Percentiles rank a stretch among this genome's conserved stretches.
Conservation (phyloP, 2,329 filamentous ascomycete genomes). For the Penicillium sp. region DNA sequence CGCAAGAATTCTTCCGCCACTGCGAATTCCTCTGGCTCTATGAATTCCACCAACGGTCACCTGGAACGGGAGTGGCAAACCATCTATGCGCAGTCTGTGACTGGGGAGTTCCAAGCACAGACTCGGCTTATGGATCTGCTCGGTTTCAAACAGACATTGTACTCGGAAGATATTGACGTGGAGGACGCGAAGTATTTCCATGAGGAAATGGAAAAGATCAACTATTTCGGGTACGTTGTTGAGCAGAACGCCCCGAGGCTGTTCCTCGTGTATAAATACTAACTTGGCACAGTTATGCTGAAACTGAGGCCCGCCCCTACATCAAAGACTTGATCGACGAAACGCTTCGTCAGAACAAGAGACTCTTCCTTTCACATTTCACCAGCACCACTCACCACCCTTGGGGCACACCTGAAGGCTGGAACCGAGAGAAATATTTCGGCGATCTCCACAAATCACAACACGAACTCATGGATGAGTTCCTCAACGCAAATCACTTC, state of each 20-base stretch:
- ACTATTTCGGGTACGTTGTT: slow-evolving; percentile 44
- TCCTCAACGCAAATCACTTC: slow-evolving; percentile 23
- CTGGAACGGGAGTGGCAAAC: slow-evolving; percentile 30
- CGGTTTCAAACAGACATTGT: slow-evolving; percentile 34
- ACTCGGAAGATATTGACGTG: slow-evolving; percentile 29
- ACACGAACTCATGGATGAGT: slow-evolving; percentile 17
- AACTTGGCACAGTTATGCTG: slow-evolving; percentile 29
- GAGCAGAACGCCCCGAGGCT: too few species aligned
- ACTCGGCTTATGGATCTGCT: slow-evolving; percentile 32
- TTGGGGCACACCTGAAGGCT: slow-evolving; percentile 30
- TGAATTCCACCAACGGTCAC: slow-evolving; percentile 1
- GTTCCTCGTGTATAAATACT: not conserved
- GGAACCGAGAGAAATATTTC: slow-evolving; percentile 5
- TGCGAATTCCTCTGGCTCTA: not conserved
- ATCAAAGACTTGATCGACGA: slow-evolving; percentile 35
- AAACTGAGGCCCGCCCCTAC: slow-evolving; percentile 41
- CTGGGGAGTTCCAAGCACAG: slow-evolving; percentile 29
- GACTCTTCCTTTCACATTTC: slow-evolving; percentile 34
- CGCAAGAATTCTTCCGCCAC: slow-evolving; percentile 10
- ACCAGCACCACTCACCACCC: slow-evolving; percentile 43
- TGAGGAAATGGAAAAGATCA: slow-evolving; percentile 31
- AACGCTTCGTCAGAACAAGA: slow-evolving; percentile 24
- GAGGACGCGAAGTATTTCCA: slow-evolving; percentile 33
- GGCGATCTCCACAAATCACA: not conserved
- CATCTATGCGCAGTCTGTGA: slow-evolving; percentile 31